phyloP scores from a whole-genome alignment of 108 stramenopile species.

The Chaetoceros muelleri region DNA sequence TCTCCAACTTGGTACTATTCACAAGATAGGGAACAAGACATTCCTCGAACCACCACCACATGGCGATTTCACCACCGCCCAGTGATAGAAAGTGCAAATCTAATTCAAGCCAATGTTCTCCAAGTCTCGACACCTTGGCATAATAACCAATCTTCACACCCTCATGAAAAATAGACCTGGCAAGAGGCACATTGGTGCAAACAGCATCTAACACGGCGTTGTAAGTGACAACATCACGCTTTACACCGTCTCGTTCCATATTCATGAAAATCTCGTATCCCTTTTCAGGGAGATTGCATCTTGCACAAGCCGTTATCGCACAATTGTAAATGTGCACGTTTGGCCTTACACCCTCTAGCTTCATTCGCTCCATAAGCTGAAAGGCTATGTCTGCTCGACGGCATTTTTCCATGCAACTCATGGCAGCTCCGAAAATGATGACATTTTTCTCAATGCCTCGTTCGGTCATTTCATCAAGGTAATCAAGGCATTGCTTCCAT shows the following conservation, averaged over 20 bases:
- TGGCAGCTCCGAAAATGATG: slow-evolving; percentile 83
- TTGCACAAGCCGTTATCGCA: slow-evolving; percentile 77
- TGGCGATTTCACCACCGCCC: slow-evolving; percentile 76
- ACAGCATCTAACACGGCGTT: slow-evolving; percentile 84
- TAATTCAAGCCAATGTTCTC: slow-evolving; percentile 73
- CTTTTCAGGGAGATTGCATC: slow-evolving; percentile 76
- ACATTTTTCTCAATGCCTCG: slow-evolving; percentile 78
- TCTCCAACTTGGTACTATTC: slow-evolving; percentile 54
- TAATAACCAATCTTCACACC: slow-evolving; percentile 76
- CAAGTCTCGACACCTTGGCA: slow-evolving; percentile 71
- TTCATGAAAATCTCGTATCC: slow-evolving; percentile 68
- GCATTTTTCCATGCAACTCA: slow-evolving; percentile 86
- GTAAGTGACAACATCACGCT: slow-evolving; percentile 74
- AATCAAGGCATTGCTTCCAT: slow-evolving; percentile 83
- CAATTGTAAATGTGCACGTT: slow-evolving; percentile 83
- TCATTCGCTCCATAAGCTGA: slow-evolving; percentile 80
- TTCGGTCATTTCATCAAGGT: slow-evolving; percentile 87
- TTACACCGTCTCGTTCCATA: slow-evolving; percentile 61
- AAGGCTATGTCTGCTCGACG: slow-evolving; percentile 78
- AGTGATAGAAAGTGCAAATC: slow-evolving; percentile 79
- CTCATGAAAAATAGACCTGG: slow-evolving; percentile 63
- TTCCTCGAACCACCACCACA: slow-evolving; percentile 85
- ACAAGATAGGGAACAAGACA: slow-evolving; percentile 68
- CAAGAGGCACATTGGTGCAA: slow-evolving; percentile 57
- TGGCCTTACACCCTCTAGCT: slow-evolving; percentile 58